These are phyloP conservation scores for Citrullus colocynthis DNA, from an alignment of 306 rosid genomes.

Conservation along the genomic window DNA sequence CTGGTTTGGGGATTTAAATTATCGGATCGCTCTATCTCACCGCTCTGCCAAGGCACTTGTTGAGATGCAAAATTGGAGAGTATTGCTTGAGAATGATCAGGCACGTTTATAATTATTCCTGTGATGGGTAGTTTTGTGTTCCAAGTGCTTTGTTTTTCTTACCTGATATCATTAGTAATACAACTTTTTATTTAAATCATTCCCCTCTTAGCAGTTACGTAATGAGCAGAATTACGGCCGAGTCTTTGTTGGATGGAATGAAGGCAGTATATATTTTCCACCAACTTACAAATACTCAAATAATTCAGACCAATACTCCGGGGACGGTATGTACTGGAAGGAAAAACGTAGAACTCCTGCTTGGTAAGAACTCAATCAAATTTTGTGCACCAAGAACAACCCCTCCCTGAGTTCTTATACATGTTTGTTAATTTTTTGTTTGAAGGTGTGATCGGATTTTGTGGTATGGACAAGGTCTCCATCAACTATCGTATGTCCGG, in stretches of 20 bases:
- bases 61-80: conserved; percentile 99
- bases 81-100: conserved; percentile 91
- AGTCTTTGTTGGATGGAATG: conserved; percentile 78
- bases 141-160: background rate
- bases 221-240: conserved; percentile 85
- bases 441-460: conserved; percentile 92
- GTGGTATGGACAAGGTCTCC: conserved; percentile 97
- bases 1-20: conserved; percentile 98
- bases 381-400: background rate
- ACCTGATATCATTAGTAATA: background rate
- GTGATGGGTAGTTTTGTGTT: background rate
- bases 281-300: conserved; percentile 97
- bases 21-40: conserved; percentile 78
- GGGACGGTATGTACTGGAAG: conserved; percentile 87
- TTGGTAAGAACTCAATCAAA: conserved; percentile 45
- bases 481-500: conserved; percentile 74
- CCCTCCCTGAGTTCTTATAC: background rate
- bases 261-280: conserved; percentile 94
- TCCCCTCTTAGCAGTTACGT: conserved; percentile 47
- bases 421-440: background rate
- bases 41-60: conserved; percentile 96
- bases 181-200: background rate
- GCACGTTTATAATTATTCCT: conserved; percentile 26
- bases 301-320: conserved; percentile 89
- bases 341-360: conserved; percentile 97